Conservation (phyloP, 306 rosid genomes). For the Cercis canadensis region DNA sequence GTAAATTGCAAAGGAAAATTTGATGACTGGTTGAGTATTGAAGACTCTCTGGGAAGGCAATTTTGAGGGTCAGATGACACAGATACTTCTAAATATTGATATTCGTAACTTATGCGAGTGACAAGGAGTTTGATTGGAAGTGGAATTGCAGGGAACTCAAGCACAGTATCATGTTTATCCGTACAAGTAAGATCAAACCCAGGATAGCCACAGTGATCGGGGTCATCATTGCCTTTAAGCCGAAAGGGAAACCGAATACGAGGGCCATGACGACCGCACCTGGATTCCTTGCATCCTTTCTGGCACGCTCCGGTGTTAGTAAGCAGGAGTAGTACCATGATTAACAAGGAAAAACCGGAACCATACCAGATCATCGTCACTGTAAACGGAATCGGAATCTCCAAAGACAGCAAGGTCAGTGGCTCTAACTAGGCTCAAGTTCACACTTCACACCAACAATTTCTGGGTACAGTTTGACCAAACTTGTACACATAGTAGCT, state of each 20-base stretch:
- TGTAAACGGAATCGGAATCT: too few species aligned
- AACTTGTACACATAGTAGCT: too few species aligned
- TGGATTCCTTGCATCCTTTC: constrained; percentile 9
- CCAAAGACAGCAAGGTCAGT: background rate
- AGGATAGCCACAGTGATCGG: constrained; percentile 27
- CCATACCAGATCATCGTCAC: too few species aligned
- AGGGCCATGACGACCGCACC: constrained; percentile 34
- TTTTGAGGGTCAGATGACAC: constrained; percentile 22
- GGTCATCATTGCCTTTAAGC: constrained; percentile 10
- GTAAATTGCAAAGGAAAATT: constrained; percentile 17
- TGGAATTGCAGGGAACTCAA: constrained; percentile 25
- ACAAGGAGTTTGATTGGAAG: constrained; percentile 16
- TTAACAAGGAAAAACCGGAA: too few species aligned
- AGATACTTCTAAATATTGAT: background rate
- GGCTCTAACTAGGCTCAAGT: too few species aligned
- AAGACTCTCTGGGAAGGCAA: constrained; percentile 10
- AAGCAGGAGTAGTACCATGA: background rate
- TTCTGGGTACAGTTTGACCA: too few species aligned
- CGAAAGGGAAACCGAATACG: constrained; percentile 48
- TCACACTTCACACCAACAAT: too few species aligned
- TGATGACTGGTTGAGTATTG: constrained; percentile 15
- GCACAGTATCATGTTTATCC: background rate
- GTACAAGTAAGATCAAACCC: constrained; percentile 36
- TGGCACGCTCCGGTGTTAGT: background rate
- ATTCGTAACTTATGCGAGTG: background rate